These are phyloP conservation scores for Neurospora sp. DNA, from an alignment of 495 filamentous ascomycete genomes.

Conservation along the genomic window DNA sequence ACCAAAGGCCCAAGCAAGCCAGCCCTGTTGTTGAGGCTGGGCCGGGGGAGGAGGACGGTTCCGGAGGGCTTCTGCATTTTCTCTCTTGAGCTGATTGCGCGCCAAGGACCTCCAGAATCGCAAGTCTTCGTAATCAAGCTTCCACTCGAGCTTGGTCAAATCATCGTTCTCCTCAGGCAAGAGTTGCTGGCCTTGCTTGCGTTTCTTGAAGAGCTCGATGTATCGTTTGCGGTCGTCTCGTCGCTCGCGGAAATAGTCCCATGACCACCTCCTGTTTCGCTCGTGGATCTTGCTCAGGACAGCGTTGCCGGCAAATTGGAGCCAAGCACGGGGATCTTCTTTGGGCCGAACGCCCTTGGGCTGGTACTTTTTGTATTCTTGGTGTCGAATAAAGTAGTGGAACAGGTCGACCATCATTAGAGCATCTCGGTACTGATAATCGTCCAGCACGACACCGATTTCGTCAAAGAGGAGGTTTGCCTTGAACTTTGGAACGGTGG, in stretches of 20 bases:
- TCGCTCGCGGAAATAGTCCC: conserved; percentile 87
- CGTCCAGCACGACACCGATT: conserved; percentile 88
- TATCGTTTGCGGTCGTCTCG: conserved; percentile 83
- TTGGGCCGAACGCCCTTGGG: conserved; percentile 73
- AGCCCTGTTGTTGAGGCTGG: conserved; percentile 56
- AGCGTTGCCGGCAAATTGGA: conserved; percentile 79
- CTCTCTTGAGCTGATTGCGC: conserved; percentile 87
- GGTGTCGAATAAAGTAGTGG: conserved; percentile 95
- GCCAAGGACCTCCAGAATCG: conserved; percentile 94
- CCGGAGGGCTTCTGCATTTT: conserved; percentile 67
- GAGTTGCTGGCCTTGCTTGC: conserved; percentile 68
- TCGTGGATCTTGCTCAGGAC: conserved; percentile 91
- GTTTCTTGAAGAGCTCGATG: conserved; percentile 90
- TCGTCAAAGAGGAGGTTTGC: conserved; percentile 87
- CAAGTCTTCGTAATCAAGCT: conserved; percentile 88
- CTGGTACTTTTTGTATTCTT: conserved; percentile 91
- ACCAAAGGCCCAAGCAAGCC: conserved; percentile 84
- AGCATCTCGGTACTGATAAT: conserved; percentile 91
- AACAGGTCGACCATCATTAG: conserved; percentile 97
- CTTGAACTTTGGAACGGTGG: conserved; percentile 78
- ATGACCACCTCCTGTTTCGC: conserved; percentile 79
- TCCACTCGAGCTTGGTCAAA: conserved; percentile 68
- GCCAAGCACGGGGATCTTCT: conserved; percentile 86
- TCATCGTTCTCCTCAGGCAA: conserved; percentile 59
- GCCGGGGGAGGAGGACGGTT: conserved; percentile 35